A percentile compares a stretch with the other conserved stretches of the same genome.
These are phyloP conservation scores for Ogataea methanolica DNA, from an alignment of 805 yeast species.

Conservation along the genomic window DNA sequence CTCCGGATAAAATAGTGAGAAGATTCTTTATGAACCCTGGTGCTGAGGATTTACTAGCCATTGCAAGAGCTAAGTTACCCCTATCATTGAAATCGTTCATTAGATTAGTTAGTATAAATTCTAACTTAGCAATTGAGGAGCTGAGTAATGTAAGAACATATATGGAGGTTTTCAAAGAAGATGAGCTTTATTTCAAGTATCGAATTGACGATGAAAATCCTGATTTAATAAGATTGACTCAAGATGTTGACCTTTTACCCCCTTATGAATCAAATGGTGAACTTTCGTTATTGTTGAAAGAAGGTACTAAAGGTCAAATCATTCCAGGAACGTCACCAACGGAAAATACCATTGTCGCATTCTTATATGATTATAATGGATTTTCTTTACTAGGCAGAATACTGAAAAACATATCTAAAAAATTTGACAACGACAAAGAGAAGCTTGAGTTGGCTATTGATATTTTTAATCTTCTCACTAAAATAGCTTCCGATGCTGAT, in stretches of 20 bases:
- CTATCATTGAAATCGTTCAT: slow-evolving; percentile 54
- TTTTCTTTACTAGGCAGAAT: slow-evolving; percentile 84
- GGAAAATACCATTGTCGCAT: slow-evolving; percentile 44
- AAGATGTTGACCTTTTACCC: slow-evolving; percentile 40
- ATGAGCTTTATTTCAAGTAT: slow-evolving; percentile 36
- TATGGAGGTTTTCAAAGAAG: slow-evolving; percentile 42
- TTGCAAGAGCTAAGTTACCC: slow-evolving; percentile 76
- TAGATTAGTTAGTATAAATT: slow-evolving; percentile 55
- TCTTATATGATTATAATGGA: slow-evolving; percentile 73
- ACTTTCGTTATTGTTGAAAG: slow-evolving; percentile 39
- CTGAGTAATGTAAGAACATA: slow-evolving; percentile 56
- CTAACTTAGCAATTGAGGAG: slow-evolving; percentile 62
- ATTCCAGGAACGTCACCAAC: slow-evolving; percentile 38
- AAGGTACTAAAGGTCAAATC: slow-evolving; percentile 67
- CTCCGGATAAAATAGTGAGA: slow-evolving; percentile 41
- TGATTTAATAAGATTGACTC: slow-evolving; percentile 40
- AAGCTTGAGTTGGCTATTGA: slow-evolving; percentile 39
- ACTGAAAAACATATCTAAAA: slow-evolving; percentile 54
- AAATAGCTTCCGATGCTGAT: slow-evolving; percentile 38
- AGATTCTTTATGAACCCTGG: slow-evolving; percentile 43
- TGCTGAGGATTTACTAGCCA: slow-evolving; percentile 39
- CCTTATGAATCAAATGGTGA: slow-evolving; percentile 45
- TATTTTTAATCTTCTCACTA: slow-evolving; percentile 47
- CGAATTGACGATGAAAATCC: slow-evolving; percentile 49
- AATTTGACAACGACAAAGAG: slow-evolving; percentile 34